These are phyloP conservation scores for Tulasnella sp. DNA, from an alignment of 768 basidiomycete species.

Conservation along the genomic window DNA sequence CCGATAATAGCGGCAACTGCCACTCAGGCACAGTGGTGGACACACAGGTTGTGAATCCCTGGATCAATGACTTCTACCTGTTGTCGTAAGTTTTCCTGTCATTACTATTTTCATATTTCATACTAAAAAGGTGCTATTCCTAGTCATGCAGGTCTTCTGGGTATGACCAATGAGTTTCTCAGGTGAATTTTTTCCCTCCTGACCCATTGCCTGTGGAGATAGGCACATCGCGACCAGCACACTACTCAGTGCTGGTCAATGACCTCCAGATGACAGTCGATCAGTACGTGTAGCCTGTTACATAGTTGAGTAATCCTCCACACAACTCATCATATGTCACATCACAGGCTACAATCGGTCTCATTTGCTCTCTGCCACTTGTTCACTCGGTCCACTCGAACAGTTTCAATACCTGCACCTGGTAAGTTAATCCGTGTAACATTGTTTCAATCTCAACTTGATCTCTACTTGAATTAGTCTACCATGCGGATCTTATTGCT, in stretches of 20 bases:
- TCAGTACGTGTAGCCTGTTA: not conserved
- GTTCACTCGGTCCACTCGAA: constrained; percentile 68
- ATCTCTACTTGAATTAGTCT: not conserved
- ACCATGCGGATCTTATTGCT: constrained; percentile 7
- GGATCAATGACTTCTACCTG: constrained; percentile 6
- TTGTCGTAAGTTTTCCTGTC: not conserved
- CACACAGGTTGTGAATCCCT: not conserved
- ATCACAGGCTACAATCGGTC: constrained; percentile 56
- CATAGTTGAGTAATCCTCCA: not conserved
- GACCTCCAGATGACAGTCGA: constrained; percentile 21
- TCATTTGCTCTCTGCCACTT: constrained; percentile 73
- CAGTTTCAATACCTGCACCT: constrained; percentile 73
- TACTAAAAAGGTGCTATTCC: not conserved
- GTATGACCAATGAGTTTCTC: not conserved
- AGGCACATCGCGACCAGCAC: constrained; percentile 57
- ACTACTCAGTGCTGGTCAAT: constrained; percentile 38
- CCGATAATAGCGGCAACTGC: constrained; percentile 13
- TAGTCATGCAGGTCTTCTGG: constrained; percentile 36
- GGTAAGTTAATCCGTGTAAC: constrained; percentile 24
- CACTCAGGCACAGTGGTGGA: constrained; percentile 16
- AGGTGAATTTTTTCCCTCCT: not conserved
- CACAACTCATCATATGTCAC: constrained; percentile 43
- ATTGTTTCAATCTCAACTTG: not conserved
- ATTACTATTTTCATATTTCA: not conserved
- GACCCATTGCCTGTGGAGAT: not conserved